Percentiles rank a stretch among this genome's conserved stretches.
Conservation (phyloP, 768 basidiomycete genomes). For the Strobilomyces dryophilus region DNA sequence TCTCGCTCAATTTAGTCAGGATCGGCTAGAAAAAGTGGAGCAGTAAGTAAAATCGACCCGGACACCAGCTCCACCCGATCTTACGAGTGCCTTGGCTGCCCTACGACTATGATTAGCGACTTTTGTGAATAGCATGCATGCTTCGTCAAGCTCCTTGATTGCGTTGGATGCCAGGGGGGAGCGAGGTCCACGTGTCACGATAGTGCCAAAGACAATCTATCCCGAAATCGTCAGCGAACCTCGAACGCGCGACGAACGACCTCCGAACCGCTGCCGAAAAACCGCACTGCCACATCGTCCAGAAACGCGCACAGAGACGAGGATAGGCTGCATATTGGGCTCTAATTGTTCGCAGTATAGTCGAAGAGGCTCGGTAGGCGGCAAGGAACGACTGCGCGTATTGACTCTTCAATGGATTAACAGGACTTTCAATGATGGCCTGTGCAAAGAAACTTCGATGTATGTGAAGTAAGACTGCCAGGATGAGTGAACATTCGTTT, state of each 20-base stretch:
- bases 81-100: slow-evolving; percentile 61
- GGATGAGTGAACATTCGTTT: slow-evolving; percentile 1
- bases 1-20: slow-evolving; percentile 56
- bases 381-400: slow-evolving; percentile 66
- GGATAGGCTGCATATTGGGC: slow-evolving; percentile 48
- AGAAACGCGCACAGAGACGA: slow-evolving; percentile 49
- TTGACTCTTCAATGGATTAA: slow-evolving; percentile 59
- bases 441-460: slow-evolving; percentile 69
- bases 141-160: slow-evolving; percentile 65
- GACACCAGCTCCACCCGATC: slow-evolving; percentile 14
- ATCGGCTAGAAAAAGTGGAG: slow-evolving; percentile 39
- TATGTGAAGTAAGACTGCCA: slow-evolving; percentile 51
- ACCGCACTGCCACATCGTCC: slow-evolving; percentile 60
- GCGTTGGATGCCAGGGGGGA: slow-evolving; percentile 65
- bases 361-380: slow-evolving; percentile 53
- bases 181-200: slow-evolving; percentile 69
- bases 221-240: neutral
- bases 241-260: neutral
- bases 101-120: slow-evolving; percentile 56
- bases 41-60: slow-evolving; percentile 1
- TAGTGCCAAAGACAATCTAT: slow-evolving; percentile 75
- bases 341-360: slow-evolving; percentile 47
- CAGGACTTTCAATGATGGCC: slow-evolving; percentile 63
- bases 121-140: slow-evolving; percentile 60
- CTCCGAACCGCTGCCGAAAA: slow-evolving; percentile 49